These are phyloP conservation scores for Skeletonema grethae DNA, from an alignment of 108 stramenopile genomes.

Conservation along the genomic window DNA sequence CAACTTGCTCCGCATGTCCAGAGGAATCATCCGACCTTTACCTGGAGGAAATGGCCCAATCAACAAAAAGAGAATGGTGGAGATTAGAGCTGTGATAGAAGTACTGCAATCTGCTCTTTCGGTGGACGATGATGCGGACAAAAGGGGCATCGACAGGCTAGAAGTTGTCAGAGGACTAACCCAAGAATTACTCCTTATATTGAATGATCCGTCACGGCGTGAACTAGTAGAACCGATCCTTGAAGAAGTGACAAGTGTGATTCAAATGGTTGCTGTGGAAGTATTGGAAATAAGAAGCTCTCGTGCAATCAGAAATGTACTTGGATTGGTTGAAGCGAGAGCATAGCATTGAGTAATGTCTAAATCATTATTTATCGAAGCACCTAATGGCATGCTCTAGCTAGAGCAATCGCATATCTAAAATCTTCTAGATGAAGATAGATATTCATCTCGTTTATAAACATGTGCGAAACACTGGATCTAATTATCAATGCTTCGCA, in stretches of 20 bases:
- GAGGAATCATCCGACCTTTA: conserved; percentile 67
- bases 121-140: conserved; percentile 13
- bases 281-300: conserved; percentile 85
- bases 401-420: too few species aligned
- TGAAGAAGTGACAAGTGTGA: conserved; percentile 69
- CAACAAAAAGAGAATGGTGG: conserved; percentile 75
- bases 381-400: background rate
- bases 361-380: background rate
- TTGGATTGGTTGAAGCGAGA: conserved; percentile 43
- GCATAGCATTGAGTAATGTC: background rate
- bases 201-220: conserved; percentile 62
- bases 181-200: conserved; percentile 44
- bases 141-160: conserved; percentile 48
- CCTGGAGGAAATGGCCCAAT: conserved; percentile 87
- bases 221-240: conserved; percentile 66
- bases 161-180: conserved; percentile 64
- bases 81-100: conserved; percentile 64
- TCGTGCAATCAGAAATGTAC: conserved; percentile 67
- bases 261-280: conserved; percentile 86
- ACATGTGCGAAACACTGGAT: background rate
- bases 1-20: conserved; percentile 57
- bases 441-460: background rate
- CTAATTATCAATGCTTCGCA: background rate
- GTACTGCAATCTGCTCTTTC: conserved; percentile 71
- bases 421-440: too few species aligned